Evolutionary conservation across 164 flowering plant species (phyloP).

Genomic region (Vitis rupestris): DNA sequence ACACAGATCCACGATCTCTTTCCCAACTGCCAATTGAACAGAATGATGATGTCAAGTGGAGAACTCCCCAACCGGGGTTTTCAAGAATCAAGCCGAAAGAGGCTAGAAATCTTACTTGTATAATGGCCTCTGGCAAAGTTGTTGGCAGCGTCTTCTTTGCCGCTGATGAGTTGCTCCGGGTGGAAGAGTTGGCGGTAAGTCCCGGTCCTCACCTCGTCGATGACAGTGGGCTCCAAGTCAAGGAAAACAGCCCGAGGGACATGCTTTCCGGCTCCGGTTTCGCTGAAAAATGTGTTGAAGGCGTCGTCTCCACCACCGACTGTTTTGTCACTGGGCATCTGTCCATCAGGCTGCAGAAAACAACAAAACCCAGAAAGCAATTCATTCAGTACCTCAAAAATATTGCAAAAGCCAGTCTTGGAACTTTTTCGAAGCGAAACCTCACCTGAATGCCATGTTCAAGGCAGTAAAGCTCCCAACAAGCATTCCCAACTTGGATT

Average conservation of each 20-base stretch:
- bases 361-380: background rate
- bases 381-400: background rate
- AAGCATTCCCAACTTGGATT: conserved; percentile 67
- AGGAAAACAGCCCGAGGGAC: conserved; percentile 63
- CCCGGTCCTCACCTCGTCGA: conserved; percentile 66
- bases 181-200: conserved; percentile 60
- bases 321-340: conserved; percentile 62
- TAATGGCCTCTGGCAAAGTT: conserved; percentile 71
- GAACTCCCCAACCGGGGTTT: too few species aligned
- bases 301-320: conserved; percentile 72
- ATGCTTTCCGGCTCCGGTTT: conserved; percentile 69
- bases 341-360: conserved; percentile 65
- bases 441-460: conserved; percentile 60
- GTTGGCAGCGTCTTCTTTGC: conserved; percentile 70
- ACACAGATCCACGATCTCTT: conserved; percentile 70
- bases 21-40: conserved; percentile 42
- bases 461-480: conserved; percentile 71
- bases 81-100: background rate
- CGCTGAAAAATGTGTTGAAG: conserved; percentile 70
- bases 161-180: conserved; percentile 63
- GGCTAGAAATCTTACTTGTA: conserved; percentile 33
- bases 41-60: background rate
- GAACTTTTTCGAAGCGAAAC: background rate
- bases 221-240: conserved; percentile 70
- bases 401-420: background rate